Percentiles rank a stretch among this genome's conserved stretches.
Evolutionary conservation across 2,329 filamentous ascomycete genomes (phyloP).

Genomic region (Cladophialophora chaetospira): DNA sequence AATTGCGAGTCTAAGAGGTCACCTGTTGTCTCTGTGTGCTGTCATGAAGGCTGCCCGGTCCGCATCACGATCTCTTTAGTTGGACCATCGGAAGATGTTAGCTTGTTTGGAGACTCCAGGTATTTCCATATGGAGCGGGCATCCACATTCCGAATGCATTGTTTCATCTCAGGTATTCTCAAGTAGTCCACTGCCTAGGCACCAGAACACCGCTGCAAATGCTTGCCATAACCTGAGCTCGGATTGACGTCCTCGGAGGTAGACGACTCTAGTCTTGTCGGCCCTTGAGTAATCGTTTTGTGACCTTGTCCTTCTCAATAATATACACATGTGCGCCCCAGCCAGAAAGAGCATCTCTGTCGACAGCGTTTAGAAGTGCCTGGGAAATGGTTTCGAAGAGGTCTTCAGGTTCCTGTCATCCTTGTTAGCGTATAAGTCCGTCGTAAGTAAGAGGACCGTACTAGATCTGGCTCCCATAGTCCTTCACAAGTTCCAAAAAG

Average conservation of each 20-base stretch:
- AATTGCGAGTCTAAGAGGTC: too few species aligned
- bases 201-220: neutral
- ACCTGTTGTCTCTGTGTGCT: too few species aligned
- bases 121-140: too few species aligned
- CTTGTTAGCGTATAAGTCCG: slow-evolving; percentile 2
- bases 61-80: too few species aligned
- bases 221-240: neutral
- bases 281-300: slow-evolving; percentile 96
- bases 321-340: slow-evolving; percentile 99
- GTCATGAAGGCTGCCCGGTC: too few species aligned
- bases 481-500: slow-evolving; percentile 98
- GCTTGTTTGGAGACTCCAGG: too few species aligned
- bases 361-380: slow-evolving; percentile 89
- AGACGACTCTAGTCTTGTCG: slow-evolving; percentile 74
- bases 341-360: slow-evolving; percentile 92
- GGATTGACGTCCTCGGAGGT: neutral
- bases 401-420: slow-evolving; percentile 75
- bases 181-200: neutral
- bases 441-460: slow-evolving; percentile 49
- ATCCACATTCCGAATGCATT: neutral
- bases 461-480: slow-evolving; percentile 95
- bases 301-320: slow-evolving; percentile 99
- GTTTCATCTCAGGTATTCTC: neutral
- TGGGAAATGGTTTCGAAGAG: slow-evolving; percentile 99
- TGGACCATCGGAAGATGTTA: too few species aligned